Evolutionary conservation across 2,329 filamentous ascomycete species (phyloP).

Genomic region (Calonectria pauciramosa): DNA sequence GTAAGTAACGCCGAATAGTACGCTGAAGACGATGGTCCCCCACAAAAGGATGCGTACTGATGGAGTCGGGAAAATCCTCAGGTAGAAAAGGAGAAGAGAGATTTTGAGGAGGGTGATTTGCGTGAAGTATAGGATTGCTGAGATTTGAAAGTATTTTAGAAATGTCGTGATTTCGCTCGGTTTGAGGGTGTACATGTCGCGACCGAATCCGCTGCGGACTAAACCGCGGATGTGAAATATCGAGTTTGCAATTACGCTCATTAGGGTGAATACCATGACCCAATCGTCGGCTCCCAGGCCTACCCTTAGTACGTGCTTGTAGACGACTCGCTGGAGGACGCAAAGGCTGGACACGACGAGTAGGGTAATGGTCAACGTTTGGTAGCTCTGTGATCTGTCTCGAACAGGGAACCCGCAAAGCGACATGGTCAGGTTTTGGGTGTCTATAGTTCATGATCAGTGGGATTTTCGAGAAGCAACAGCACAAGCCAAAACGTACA

Average conservation of each 20-base stretch:
- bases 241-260: not conserved
- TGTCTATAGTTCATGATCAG: not conserved
- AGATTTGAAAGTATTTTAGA: not conserved
- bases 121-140: not conserved
- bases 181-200: not conserved
- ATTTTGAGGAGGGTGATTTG: conserved; percentile 1
- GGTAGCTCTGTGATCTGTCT: not conserved
- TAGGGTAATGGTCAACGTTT: not conserved
- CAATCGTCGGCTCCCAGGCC: conserved; percentile 46
- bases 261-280: not conserved
- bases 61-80: not conserved
- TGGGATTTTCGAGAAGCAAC: not conserved
- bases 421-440: not conserved
- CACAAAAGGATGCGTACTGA: not conserved
- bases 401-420: not conserved
- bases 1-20: conserved; percentile 57
- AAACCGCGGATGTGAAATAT: not conserved
- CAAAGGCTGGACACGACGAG: not conserved
- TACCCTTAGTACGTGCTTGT: conserved; percentile 47
- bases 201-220: not conserved
- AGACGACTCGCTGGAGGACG: not conserved
- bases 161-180: not conserved
- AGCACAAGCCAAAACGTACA: not conserved
- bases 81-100: not conserved
- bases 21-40: not conserved